A percentile compares a stretch with the other conserved stretches of the same genome.
These are phyloP conservation scores for Rhodosporidiobolus odoratus DNA, from an alignment of 768 basidiomycete species.

Conservation along the genomic window DNA sequence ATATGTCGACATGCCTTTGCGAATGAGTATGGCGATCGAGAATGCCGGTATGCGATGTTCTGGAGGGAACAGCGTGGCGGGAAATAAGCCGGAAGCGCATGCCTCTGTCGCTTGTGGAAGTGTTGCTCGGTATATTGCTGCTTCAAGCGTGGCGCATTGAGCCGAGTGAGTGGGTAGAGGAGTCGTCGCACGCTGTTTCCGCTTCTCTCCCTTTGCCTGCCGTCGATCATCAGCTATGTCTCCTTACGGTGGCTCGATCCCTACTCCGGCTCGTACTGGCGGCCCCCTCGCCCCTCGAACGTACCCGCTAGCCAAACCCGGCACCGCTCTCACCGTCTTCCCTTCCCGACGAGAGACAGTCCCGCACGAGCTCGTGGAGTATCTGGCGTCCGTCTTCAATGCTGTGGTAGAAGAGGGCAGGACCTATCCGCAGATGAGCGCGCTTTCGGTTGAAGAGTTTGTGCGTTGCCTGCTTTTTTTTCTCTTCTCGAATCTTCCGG, in stretches of 20 bases:
- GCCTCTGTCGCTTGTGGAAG: too few relatives aligned
- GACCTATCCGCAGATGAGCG: constrained; percentile 77
- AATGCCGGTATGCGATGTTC: too few relatives aligned
- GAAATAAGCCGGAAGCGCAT: too few relatives aligned
- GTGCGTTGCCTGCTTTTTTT: constrained; percentile 52
- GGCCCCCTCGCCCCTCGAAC: constrained; percentile 23
- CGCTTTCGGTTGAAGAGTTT: constrained; percentile 55
- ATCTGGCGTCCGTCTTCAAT: constrained; percentile 53
- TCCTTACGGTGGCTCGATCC: constrained; percentile 63
- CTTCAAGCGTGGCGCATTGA: too few relatives aligned
- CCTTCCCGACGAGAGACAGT: constrained; percentile 56
- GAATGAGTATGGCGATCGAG: too few relatives aligned
- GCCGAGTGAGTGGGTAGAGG: not conserved
- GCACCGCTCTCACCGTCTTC: constrained; percentile 25
- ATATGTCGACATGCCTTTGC: too few relatives aligned
- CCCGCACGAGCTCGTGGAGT: constrained; percentile 46
- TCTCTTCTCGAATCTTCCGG: not conserved
- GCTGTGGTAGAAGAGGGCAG: constrained; percentile 66
- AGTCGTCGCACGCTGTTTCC: too few relatives aligned
- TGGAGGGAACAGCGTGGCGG: too few relatives aligned
- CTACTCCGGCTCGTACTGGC: constrained; percentile 35
- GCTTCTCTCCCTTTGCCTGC: not conserved
- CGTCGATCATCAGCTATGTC: constrained; percentile 52
- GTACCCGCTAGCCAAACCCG: constrained; percentile 15
- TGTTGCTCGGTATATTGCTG: too few relatives aligned